Evolutionary conservation across 169 alveolate species (phyloP), one percentile per base, ranked within the genome.

Genomic region (Babesia bovis): DNA sequence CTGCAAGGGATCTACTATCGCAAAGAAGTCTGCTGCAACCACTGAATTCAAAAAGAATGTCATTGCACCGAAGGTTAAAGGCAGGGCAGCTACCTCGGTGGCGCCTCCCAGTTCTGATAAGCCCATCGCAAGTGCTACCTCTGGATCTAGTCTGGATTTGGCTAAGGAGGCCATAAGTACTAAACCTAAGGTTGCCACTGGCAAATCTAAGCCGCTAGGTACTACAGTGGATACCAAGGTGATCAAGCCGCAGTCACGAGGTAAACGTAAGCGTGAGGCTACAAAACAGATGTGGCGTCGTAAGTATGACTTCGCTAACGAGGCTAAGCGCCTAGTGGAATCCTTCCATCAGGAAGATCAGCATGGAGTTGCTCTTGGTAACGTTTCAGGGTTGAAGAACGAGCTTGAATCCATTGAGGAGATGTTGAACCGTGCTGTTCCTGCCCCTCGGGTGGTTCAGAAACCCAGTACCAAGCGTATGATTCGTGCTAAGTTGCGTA

Each of bases 181-280:
- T 5, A 5, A 9, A 17, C n/a, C 35, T 6, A 36, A 51, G 26
- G 6, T 25, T 17, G 15, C n/a, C 17, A 4, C 55, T 13, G 21
- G 23, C 19, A 38, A 38, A 41, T 26, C 69, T 5, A 7, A 25
- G 12, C 19, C 53, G 13, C 25, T 25, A 36, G 40, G 66, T 50
- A 38, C 65, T 32, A 70, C 42, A 28, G 73, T 70, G 52, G 71
- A 21, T 5, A 73, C 33, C 35, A 70, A 51, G 33, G 73, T 58
- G 36, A 71, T 40, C 13, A 73, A 60, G 50, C 58, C 40, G 23
- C 45, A 57, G 30, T 70, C 84, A 4, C 66, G 88, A 10, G 79
- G 88, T 2, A 81, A 81, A 40, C 75, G 88, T 33, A 81, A 70
- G 40, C 59, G 88, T 9, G 84, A 81, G 38, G 66, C 71, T 36